These are phyloP conservation scores for Venturia carpophila DNA, from an alignment of 2,329 filamentous ascomycete species.

Conservation along the genomic window DNA sequence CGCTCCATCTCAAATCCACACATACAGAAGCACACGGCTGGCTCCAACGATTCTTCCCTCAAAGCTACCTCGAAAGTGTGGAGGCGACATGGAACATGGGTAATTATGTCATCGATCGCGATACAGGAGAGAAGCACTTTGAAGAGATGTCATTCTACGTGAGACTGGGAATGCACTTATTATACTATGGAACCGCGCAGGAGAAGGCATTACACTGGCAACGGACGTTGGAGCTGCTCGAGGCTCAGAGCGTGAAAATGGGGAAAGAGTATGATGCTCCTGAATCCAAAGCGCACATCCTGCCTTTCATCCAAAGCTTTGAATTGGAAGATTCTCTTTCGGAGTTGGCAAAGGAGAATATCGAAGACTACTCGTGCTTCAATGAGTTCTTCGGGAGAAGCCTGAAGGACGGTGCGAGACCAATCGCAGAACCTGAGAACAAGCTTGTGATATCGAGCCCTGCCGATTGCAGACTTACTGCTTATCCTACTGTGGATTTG, in stretches of 20 bases:
- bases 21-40: constrained; percentile 9
- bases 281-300: constrained; percentile 31
- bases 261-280: constrained; percentile 35
- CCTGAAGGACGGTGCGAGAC: constrained; percentile 31
- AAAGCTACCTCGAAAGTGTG: constrained; percentile 27
- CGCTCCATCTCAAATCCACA: constrained; percentile 2
- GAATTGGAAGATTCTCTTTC: constrained; percentile 27
- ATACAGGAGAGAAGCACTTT: constrained; percentile 34
- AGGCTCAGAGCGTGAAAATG: constrained; percentile 35
- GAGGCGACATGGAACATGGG: constrained; percentile 32
- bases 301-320: constrained; percentile 36
- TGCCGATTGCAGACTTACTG: constrained; percentile 35
- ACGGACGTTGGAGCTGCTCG: constrained; percentile 28
- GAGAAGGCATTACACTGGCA: constrained; percentile 33
- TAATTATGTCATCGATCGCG: constrained; percentile 38
- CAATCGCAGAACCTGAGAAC: constrained; percentile 31
- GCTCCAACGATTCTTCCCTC: constrained; percentile 20
- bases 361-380: constrained; percentile 34
- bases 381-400: constrained; percentile 39
- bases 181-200: constrained; percentile 37
- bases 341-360: constrained; percentile 33
- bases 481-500: constrained; percentile 32
- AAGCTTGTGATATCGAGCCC: constrained; percentile 27
- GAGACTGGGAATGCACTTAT: constrained; percentile 36
- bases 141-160: constrained; percentile 39